Evolutionary conservation across 129 eudicot genomes (phyloP), one percentile per base, ranked within the genome.

Genomic region (Cynara cardunculus): DNA sequence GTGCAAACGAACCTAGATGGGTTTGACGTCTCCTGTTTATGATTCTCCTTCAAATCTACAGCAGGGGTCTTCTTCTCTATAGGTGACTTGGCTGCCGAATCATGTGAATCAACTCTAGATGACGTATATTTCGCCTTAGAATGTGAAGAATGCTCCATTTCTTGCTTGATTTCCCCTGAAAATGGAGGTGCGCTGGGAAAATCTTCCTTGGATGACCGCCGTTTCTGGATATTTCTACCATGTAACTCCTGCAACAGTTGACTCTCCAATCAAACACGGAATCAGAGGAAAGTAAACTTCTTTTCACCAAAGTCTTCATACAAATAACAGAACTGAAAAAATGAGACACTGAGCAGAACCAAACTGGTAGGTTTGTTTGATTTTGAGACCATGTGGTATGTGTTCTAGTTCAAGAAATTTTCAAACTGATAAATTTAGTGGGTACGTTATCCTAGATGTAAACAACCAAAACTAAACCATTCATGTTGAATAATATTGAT

Each of bases 171-270:
- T 53, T 90, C 90, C 46, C 72, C 87, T 26, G 87, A 85, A 87
- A 90, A 84, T 5, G 95, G 97, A 72, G 97, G 97, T 56, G 97
- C 95, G 44, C 91, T 92, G 5, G 97, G 97, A 84, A 81, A 75
- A 78, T 90, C 97, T 81, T 87, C 90, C 83, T 81, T 85, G 6
- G 76, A 73, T 70, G 85, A 77, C 78, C 73, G 73, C 16, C 65
- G 68, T 66, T 84, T 86, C 82, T 88, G 86, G 70, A 82, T 80
- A 65, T 77, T 82, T 77, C 74, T 75, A 59, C 59, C 74, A 73
- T 35, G 49, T 14, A 71, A 34, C n/a, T 86, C 83, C 90, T 86
- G 86, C 30, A 71, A 53, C 8, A 71, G 73, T 31, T 68, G 67
- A 77, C 73, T 77, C 32, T 77, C 27, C 25, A 25, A 77, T 66